Percentiles rank a stretch among this genome's conserved stretches.
phyloP scores from a whole-genome alignment of 495 filamentous ascomycete species.

The Aspergillus panamensis region DNA sequence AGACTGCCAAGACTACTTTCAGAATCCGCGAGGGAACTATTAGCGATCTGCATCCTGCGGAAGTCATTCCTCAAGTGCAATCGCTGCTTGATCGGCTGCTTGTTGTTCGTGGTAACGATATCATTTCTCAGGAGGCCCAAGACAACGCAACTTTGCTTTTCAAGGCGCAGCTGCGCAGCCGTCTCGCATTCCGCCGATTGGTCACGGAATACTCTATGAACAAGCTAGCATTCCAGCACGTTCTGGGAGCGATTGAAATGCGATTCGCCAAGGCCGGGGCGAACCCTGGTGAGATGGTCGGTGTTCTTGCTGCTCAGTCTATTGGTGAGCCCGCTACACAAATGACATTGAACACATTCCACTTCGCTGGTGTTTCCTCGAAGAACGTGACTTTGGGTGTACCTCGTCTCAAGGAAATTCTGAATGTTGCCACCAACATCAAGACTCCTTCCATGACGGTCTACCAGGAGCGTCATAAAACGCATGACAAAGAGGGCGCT shows the following conservation, averaged over 20 bases:
- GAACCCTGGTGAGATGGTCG: conserved; percentile 95
- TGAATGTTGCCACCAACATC: conserved; percentile 95
- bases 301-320: conserved; percentile 94
- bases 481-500: conserved; percentile 68
- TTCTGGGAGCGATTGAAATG: conserved; percentile 85
- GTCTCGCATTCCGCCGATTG: conserved; percentile 86
- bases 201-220: conserved; percentile 80
- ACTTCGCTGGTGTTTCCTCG: conserved; percentile 98
- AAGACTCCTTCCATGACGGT: conserved; percentile 98
- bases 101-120: conserved; percentile 80
- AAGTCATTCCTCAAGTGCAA: conserved; percentile 79
- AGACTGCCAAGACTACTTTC: conserved; percentile 85
- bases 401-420: conserved; percentile 97
- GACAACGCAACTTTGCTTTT: conserved; percentile 82
- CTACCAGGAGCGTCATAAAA: conserved; percentile 61
- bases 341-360: conserved; percentile 99
- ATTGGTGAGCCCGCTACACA: conserved; percentile 98
- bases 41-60: conserved; percentile 86
- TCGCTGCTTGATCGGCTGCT: conserved; percentile 71
- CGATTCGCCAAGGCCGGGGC: conserved; percentile 78
- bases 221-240: conserved; percentile 88
- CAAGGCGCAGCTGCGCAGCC: conserved; percentile 86
- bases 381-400: conserved; percentile 99
- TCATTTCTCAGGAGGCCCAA: conserved; percentile 80
- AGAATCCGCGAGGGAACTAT: conserved; percentile 77